phyloP scores from a whole-genome alignment of 148 eudicot species.

The Diospyros lotus region DNA sequence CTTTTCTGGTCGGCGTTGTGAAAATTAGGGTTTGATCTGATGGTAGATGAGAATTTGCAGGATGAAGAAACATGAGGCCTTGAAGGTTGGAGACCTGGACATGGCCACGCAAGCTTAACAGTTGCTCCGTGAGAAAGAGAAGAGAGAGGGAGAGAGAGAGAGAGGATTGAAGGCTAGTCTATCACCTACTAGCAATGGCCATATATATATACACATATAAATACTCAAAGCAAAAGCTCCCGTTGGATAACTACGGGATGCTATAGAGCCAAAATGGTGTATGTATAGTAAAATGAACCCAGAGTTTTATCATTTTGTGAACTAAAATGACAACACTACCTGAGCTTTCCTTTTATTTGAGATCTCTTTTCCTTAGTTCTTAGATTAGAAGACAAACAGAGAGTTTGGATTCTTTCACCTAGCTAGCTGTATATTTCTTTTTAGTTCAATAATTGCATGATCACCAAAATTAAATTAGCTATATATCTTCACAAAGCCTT shows the following conservation, averaged over 20 bases:
- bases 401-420: background rate
- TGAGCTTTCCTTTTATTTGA: background rate
- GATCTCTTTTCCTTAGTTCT: background rate
- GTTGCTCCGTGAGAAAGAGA: background rate
- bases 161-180: slow-evolving; percentile 5
- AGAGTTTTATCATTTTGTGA: background rate
- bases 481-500: background rate
- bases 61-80: slow-evolving; percentile 6
- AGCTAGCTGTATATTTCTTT: background rate
- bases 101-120: background rate
- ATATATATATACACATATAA: background rate
- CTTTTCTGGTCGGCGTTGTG: background rate
- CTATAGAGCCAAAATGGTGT: background rate
- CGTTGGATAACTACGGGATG: background rate
- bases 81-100: background rate
- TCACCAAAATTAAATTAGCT: background rate
- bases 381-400: background rate
- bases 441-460: background rate
- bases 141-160: slow-evolving; percentile 8
- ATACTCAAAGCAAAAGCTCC: background rate
- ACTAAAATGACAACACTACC: slow-evolving; percentile 11
- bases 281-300: background rate
- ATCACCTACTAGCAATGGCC: slow-evolving; percentile 2
- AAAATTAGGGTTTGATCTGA: background rate
- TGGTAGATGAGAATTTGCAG: slow-evolving; percentile 6